Conservation (phyloP, 2,329 filamentous ascomycete species). For the Lizonia empirigonia region DNA sequence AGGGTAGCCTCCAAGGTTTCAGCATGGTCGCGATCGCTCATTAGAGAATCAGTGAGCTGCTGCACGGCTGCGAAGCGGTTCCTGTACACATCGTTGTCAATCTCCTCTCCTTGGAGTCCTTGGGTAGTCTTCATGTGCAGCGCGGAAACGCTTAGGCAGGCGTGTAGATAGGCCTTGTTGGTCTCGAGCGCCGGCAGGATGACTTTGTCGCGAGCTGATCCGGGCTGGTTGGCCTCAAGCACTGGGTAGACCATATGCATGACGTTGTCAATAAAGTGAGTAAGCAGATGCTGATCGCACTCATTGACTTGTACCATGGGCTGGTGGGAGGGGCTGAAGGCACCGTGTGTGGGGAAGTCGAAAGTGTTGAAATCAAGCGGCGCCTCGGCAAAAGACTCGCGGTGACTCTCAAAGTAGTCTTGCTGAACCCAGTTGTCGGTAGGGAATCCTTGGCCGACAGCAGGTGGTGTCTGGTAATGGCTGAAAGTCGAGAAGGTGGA, state of each 20-base stretch:
- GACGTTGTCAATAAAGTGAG: conserved; percentile 89
- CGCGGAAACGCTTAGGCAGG: conserved; percentile 90
- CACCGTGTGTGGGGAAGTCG: conserved; percentile 74
- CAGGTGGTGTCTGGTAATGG: conserved; percentile 82
- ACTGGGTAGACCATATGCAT: conserved; percentile 90
- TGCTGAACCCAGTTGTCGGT: conserved; percentile 75
- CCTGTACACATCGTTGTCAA: conserved; percentile 89
- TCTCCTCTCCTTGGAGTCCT: conserved; percentile 69
- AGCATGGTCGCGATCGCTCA: conserved; percentile 78
- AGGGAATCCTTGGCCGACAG: conserved; percentile 69
- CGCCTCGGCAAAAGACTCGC: conserved; percentile 67
- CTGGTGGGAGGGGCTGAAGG: conserved; percentile 66
- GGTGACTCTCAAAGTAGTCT: conserved; percentile 69
- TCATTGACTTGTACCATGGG: conserved; percentile 84
- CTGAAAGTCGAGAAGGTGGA: conserved; percentile 91
- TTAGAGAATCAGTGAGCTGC: conserved; percentile 80
- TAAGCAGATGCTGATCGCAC: conserved; percentile 81
- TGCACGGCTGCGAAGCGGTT: conserved; percentile 89
- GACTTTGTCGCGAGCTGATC: conserved; percentile 78
- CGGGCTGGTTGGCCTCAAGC: conserved; percentile 86
- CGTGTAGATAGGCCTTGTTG: conserved; percentile 94
- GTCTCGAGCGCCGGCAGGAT: conserved; percentile 86
- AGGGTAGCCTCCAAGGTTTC: conserved; percentile 91
- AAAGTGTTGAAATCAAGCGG: conserved; percentile 77
- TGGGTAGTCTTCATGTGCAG: conserved; percentile 87